A percentile compares a stretch with the other conserved stretches of the same genome.
Conservation (phyloP, 768 basidiomycete genomes). For the Boletus pseudo-olivaceus region DNA sequence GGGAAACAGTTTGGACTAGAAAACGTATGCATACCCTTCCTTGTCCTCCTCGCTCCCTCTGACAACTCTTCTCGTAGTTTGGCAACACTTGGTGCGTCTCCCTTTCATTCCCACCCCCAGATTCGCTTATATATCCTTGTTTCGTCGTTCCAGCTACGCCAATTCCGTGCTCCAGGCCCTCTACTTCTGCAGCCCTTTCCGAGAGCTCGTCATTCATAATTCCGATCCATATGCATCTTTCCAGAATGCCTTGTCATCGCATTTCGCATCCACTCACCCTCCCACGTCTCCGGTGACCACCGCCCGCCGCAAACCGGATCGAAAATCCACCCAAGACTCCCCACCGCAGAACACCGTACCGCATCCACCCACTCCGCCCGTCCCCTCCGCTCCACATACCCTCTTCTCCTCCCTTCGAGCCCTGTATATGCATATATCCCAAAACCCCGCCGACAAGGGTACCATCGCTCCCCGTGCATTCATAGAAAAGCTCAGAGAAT, state of each 20-base stretch:
- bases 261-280: conserved; percentile 16
- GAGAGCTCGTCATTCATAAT: conserved; percentile 80
- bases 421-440: conserved; percentile 81
- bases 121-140: conserved; percentile 18
- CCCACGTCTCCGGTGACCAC: conserved; percentile 28
- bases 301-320: conserved; percentile 57
- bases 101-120: conserved; percentile 1
- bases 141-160: conserved; percentile 64
- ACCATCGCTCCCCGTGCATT: conserved; percentile 87
- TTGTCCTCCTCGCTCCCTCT: conserved; percentile 4
- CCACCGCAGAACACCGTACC: conserved; percentile 26
- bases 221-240: conserved; percentile 46
- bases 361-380: conserved; percentile 39
- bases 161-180: conserved; percentile 98
- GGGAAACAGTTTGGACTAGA: conserved; percentile 93
- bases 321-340: conserved; percentile 40
- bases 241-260: conserved; percentile 32
- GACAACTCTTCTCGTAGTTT: conserved; percentile 52
- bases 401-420: conserved; percentile 92
- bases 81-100: conserved; percentile 86
- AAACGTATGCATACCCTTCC: conserved; percentile 64
- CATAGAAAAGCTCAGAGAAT: conserved; percentile 88
- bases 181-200: conserved; percentile 92
- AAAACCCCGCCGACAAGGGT: conserved; percentile 74
- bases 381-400: conserved; percentile 61